Evolutionary conservation across 208 protist species (phyloP).

Genomic region (Acanthamoeba lenticulata): DNA sequence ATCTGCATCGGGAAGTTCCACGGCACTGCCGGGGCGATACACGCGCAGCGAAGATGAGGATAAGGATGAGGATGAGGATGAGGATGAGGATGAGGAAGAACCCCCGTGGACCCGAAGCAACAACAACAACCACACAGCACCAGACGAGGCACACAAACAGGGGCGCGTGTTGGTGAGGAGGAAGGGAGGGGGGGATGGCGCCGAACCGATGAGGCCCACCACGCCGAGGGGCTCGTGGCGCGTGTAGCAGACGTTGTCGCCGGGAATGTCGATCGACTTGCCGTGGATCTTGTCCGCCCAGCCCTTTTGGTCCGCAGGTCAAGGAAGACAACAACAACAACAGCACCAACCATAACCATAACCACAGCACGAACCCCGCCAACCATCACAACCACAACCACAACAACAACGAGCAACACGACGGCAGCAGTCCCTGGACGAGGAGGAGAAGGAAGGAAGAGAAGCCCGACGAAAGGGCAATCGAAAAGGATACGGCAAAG

Average conservation of each 20-base stretch:
- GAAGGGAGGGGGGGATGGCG: neutral
- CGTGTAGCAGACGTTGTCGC: constrained; percentile 11
- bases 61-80: too few species aligned
- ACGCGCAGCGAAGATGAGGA: too few species aligned
- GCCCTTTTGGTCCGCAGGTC: neutral
- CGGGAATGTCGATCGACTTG: constrained; percentile 42
- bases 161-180: neutral
- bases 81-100: too few species aligned
- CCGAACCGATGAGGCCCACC: neutral
- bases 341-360: too few species aligned
- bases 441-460: neutral
- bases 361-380: too few species aligned
- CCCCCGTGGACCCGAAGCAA: too few species aligned
- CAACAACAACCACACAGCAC: too few species aligned
- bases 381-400: too few species aligned
- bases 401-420: neutral
- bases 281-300: constrained; percentile 50
- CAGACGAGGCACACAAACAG: too few species aligned
- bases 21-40: neutral
- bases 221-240: neutral
- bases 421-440: neutral
- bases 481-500: neutral
- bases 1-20: neutral
- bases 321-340: too few species aligned
- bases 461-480: neutral